Evolutionary conservation across 257 asterid genomes (phyloP).

Genomic region (Solanum clarkiae): DNA sequence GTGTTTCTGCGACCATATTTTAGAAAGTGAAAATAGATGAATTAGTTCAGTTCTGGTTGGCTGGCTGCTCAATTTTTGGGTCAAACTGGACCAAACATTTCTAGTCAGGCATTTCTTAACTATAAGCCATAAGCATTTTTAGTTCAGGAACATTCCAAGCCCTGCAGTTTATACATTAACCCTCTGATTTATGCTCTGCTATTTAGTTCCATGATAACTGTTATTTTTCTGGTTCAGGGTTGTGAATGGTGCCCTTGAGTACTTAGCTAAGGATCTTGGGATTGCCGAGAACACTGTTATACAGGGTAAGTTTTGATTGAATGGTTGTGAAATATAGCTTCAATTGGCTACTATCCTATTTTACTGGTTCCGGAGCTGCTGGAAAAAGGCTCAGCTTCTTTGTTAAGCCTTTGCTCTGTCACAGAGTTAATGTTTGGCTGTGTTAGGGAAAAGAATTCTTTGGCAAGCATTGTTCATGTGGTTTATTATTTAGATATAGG

Average conservation of each 20-base stretch:
- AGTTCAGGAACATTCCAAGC: background rate
- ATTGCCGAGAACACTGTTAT: constrained; percentile 59
- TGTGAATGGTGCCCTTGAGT: constrained; percentile 91
- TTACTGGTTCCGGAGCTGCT: background rate
- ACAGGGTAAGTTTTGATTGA: constrained; percentile 53
- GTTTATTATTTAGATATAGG: background rate
- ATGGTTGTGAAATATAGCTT: background rate
- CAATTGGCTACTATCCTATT: background rate
- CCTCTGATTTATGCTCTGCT: background rate
- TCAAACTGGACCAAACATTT: background rate
- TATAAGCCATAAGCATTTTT: background rate
- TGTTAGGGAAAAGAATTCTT: background rate
- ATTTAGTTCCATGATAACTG: background rate
- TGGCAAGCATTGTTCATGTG: background rate
- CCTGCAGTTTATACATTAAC: background rate
- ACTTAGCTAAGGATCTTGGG: constrained; percentile 83
- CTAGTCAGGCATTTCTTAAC: background rate
- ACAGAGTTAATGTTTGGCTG: background rate
- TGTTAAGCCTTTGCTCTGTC: background rate
- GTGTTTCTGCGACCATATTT: background rate
- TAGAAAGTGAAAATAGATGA: background rate
- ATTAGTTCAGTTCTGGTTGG: background rate
- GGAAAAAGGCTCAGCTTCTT: background rate
- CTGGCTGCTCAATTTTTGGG: background rate
- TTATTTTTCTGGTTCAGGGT: constrained; percentile 43